Evolutionary conservation across 257 asterid genomes (phyloP).

Genomic region (Rauvolfia tetraphylla): DNA sequence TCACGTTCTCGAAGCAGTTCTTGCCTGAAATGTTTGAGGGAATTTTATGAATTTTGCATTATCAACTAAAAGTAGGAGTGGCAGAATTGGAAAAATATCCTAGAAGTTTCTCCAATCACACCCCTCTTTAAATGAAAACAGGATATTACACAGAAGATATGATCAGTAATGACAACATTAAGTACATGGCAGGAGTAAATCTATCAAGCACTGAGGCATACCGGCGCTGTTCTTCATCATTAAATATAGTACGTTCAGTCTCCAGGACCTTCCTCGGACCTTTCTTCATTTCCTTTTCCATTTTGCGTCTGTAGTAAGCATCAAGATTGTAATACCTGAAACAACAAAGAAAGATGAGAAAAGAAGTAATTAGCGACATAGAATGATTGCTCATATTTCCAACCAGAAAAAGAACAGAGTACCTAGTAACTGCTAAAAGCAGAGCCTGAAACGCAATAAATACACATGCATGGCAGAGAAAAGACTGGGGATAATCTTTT

Average conservation of each 20-base stretch:
- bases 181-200: constrained; percentile 11
- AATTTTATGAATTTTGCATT: not conserved
- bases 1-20: constrained; percentile 79
- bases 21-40: constrained; percentile 43
- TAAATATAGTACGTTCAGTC: constrained; percentile 72
- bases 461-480: not conserved
- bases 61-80: not conserved
- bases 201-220: constrained; percentile 19
- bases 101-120: not conserved
- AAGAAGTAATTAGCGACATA: constrained; percentile 8
- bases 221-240: constrained; percentile 96
- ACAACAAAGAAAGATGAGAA: constrained; percentile 8
- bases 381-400: not conserved
- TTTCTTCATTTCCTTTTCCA: constrained; percentile 69
- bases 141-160: not conserved
- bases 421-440: not conserved
- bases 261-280: constrained; percentile 49
- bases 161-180: not conserved
- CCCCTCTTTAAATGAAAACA: not conserved
- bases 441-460: not conserved
- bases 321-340: constrained; percentile 87
- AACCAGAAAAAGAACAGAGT: not conserved
- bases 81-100: not conserved
- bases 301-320: constrained; percentile 53
- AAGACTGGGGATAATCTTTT: not conserved